These are phyloP conservation scores for Naegleria fowleri DNA, from an alignment of 208 protist species.

Conservation along the genomic window DNA sequence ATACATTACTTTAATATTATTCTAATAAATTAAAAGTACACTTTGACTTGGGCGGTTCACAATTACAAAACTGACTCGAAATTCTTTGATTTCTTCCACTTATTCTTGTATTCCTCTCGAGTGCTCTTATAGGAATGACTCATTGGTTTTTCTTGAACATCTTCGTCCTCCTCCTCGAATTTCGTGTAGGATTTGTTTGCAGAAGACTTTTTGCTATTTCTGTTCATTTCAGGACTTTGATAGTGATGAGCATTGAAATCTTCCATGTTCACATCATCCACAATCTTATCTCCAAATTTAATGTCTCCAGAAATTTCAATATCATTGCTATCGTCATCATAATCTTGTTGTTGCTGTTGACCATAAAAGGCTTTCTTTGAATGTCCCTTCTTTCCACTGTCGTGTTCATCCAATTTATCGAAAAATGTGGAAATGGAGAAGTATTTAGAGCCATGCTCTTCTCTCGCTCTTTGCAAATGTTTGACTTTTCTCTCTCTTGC, in stretches of 20 bases:
- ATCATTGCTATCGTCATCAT: not conserved
- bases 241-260: not conserved
- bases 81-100: not conserved
- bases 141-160: too few species aligned
- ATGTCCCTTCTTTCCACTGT: not conserved
- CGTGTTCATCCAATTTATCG: conserved; percentile 3
- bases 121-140: too few species aligned
- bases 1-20: too few species aligned
- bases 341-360: not conserved
- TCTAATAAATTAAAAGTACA: too few species aligned
- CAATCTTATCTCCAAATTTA: not conserved
- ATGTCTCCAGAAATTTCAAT: not conserved
- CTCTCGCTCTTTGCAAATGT: not conserved
- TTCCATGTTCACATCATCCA: not conserved
- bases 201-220: not conserved
- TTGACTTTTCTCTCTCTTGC: not conserved
- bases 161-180: not conserved
- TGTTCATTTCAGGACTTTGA: not conserved
- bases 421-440: not conserved
- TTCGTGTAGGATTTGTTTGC: too few species aligned
- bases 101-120: not conserved
- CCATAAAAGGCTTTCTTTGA: not conserved
- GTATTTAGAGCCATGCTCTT: not conserved
- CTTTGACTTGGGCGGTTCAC: not conserved
- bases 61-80: not conserved